These are phyloP conservation scores for Discostella stelligeroides DNA, from an alignment of 108 stramenopile genomes.

Conservation along the genomic window DNA sequence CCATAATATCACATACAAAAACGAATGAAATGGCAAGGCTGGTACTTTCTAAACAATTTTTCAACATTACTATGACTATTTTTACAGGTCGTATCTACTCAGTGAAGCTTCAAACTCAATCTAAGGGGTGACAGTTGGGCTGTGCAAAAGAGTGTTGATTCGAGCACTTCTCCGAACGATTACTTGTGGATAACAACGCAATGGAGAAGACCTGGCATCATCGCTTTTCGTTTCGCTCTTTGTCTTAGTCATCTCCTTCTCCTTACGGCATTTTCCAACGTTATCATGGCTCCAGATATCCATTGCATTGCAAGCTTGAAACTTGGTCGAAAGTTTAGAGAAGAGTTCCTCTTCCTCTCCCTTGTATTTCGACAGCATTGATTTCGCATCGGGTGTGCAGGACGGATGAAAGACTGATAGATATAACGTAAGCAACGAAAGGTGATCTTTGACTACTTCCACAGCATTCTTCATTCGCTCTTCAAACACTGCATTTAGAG, in stretches of 20 bases:
- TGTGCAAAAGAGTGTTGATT: neutral
- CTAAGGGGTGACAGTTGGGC: slow-evolving; percentile 14
- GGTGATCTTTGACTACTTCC: slow-evolving; percentile 11
- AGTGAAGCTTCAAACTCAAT: too few species aligned
- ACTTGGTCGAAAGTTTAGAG: slow-evolving; percentile 10
- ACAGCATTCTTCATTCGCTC: neutral
- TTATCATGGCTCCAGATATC: slow-evolving; percentile 1
- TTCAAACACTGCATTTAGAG: slow-evolving; percentile 16
- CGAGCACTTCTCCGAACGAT: neutral
- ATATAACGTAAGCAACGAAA: slow-evolving; percentile 23
- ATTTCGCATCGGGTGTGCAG: slow-evolving; percentile 1
- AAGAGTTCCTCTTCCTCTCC: slow-evolving; percentile 17
- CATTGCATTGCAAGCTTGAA: slow-evolving; percentile 18
- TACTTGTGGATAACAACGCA: too few species aligned
- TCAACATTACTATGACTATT: too few species aligned
- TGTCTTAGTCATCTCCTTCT: neutral
- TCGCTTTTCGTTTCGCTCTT: too few species aligned
- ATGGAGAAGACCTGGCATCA: too few species aligned
- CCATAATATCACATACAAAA: too few species aligned
- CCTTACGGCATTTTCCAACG: neutral
- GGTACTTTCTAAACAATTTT: too few species aligned
- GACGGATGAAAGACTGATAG: slow-evolving; percentile 25
- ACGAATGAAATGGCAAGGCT: too few species aligned
- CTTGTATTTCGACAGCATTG: slow-evolving; percentile 15
- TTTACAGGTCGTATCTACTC: too few species aligned